Evolutionary conservation across 345 rosid genomes (phyloP).

Genomic region (Eucalyptus victrix): DNA sequence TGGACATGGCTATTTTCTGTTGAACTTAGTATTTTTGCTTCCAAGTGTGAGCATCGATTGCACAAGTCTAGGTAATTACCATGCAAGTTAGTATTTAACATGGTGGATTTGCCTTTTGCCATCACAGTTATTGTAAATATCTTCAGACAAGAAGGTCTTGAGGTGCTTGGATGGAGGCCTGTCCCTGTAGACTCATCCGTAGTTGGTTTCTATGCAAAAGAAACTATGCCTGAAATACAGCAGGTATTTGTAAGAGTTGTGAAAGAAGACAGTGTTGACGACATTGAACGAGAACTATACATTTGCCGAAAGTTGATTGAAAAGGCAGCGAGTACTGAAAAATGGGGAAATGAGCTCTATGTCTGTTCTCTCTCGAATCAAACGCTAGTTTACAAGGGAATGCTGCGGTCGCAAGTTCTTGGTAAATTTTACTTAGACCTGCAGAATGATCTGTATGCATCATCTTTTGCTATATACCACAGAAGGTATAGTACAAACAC

Average conservation of each 20-base stretch:
- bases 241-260: slow-evolving; percentile 88
- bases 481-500: slow-evolving; percentile 96
- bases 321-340: slow-evolving; percentile 36
- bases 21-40: neutral
- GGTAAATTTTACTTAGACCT: slow-evolving; percentile 81
- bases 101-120: neutral
- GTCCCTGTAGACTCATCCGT: slow-evolving; percentile 82
- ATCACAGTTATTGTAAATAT: slow-evolving; percentile 57
- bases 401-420: slow-evolving; percentile 97
- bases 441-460: slow-evolving; percentile 55
- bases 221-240: slow-evolving; percentile 89
- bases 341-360: slow-evolving; percentile 87
- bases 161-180: slow-evolving; percentile 94
- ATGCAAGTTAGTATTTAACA: neutral
- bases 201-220: slow-evolving; percentile 90
- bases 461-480: slow-evolving; percentile 96
- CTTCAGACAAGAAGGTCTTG: slow-evolving; percentile 90
- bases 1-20: neutral
- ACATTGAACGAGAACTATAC: slow-evolving; percentile 89
- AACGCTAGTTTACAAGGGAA: slow-evolving; percentile 95
- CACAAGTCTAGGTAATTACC: neutral
- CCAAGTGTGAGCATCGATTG: neutral
- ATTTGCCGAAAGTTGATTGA: slow-evolving; percentile 90
- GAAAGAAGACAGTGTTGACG: slow-evolving; percentile 78
- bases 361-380: slow-evolving; percentile 94